Base-by-base conservation (phyloP, 257 asterid genomes). In the Catharanthus roseus region DNA sequence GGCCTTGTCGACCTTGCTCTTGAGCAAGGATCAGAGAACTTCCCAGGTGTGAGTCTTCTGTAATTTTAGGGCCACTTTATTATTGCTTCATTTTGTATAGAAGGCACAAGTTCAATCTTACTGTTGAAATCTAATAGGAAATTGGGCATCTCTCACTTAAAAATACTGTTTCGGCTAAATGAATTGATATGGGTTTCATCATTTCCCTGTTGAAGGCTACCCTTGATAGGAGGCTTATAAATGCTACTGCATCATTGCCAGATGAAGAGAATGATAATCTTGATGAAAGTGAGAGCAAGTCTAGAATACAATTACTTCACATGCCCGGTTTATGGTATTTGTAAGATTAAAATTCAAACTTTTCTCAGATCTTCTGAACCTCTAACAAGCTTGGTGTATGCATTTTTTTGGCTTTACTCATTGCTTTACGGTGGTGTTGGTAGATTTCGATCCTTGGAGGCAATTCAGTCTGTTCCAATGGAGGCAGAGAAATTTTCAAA, bases 251-350 rank as follows among this genome's bases (percentile, higher is more conserved):
- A 65, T 74, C 83, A 44, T 81, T 83, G 31, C 45, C 77, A 66
- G 67, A 68, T 57, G 86, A 82, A 75, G 85, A 69, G 56, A 72
- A 71, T 75, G 76, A 61, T 74, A 81, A 75, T 79, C 76, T 78
- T 13, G 83, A 76, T 69, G 82, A 83, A 72, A 71, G 72, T 67
- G 75, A 68, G 33, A 71, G 79, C 39, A 85, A 78, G 42, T 71
- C 79, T 70, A 85, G 78, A 71, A 57, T 65, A 55, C 89, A 82
- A 82, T 75, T 84, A 68, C 84, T 78, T 76, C 84, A 44, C 57
- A 77, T 70, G 80, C 89, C 92, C 76, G 90, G 83, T 70, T 81
- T 83, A 68, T 87, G 92, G 87, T 83, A 88, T 83, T 84, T 78
- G 98, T 92, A 92, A 90, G 97, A 90, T 80, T 78, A 53, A 68